Evolutionary conservation across 2,329 filamentous ascomycete species (phyloP).

Genomic region (Apiospora sp.): DNA sequence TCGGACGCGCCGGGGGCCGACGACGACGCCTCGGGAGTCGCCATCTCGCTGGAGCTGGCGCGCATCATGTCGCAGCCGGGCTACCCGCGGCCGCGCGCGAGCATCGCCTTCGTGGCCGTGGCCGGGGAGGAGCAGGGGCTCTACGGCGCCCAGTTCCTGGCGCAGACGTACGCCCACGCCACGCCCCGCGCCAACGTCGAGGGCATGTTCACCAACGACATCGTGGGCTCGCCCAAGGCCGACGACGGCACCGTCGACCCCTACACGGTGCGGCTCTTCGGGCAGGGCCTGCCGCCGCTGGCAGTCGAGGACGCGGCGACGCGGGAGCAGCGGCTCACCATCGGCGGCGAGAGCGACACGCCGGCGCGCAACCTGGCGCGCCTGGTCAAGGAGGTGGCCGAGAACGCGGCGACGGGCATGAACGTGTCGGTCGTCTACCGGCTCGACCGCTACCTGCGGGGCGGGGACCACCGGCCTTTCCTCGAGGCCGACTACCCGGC

Average conservation of each 20-base stretch:
- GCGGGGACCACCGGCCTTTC: conserved; percentile 64
- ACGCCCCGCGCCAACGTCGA: conserved; percentile 58
- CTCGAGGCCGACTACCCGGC: conserved; percentile 62
- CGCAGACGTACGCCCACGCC: conserved; percentile 58
- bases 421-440: conserved; percentile 63
- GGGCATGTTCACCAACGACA: conserved; percentile 66
- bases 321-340: conserved; percentile 49
- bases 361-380: conserved; percentile 63
- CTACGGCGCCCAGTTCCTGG: conserved; percentile 59
- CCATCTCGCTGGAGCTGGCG: conserved; percentile 63
- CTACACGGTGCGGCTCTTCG: conserved; percentile 63
- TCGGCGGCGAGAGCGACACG: conserved; percentile 62
- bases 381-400: conserved; percentile 62
- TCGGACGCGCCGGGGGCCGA: conserved; percentile 64
- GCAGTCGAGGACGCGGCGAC: conserved; percentile 48
- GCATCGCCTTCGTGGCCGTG: conserved; percentile 63
- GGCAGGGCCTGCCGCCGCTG: conserved; percentile 53
- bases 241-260: conserved; percentile 55
- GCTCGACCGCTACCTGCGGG: conserved; percentile 62
- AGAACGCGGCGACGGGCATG: conserved; percentile 60
- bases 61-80: conserved; percentile 56
- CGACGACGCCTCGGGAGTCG: conserved; percentile 64
- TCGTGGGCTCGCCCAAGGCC: conserved; percentile 59
- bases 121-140: conserved; percentile 66
- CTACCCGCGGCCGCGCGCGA: conserved; percentile 51